Conservation (phyloP, 2,329 filamentous ascomycete species). For the Colletotrichum lini region DNA sequence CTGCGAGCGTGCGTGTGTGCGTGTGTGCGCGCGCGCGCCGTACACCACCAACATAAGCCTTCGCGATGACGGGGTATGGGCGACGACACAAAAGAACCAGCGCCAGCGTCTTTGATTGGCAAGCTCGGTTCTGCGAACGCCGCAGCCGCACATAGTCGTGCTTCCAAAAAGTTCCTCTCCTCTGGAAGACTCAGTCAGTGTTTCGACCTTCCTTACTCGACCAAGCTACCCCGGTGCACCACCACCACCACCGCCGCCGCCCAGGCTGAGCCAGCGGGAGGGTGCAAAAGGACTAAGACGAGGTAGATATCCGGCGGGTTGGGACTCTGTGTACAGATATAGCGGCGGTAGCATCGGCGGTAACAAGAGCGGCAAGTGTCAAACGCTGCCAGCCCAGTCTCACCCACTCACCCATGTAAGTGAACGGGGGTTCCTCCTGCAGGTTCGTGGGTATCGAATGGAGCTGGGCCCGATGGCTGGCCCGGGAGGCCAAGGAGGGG, state of each 20-base stretch:
- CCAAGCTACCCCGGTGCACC: conserved; percentile 11
- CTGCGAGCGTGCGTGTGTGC: conserved; percentile 20
- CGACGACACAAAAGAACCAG: background rate
- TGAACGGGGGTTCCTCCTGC: conserved; percentile 19
- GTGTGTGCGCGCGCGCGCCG: background rate
- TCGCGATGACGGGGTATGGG: conserved; percentile 16
- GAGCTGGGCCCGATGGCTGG: conserved; percentile 13
- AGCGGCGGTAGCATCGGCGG: background rate
- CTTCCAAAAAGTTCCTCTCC: conserved; percentile 24
- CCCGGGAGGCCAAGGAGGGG: conserved; percentile 2
- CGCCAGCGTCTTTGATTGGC: conserved; percentile 12
- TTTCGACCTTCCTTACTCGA: conserved; percentile 19
- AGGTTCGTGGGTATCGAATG: conserved; percentile 9
- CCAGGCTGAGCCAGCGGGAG: background rate
- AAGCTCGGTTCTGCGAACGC: background rate
- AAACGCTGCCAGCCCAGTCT: background rate
- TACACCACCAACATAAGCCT: conserved; percentile 33
- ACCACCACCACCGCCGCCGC: conserved; percentile 5
- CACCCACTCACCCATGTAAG: conserved; percentile 2
- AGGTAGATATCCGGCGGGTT: conserved; percentile 17
- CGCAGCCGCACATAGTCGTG: conserved; percentile 1
- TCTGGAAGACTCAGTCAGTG: background rate
- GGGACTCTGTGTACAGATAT: background rate
- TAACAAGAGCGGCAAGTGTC: background rate
- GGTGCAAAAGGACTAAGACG: background rate